phyloP scores from a whole-genome alignment of 768 basidiomycete genomes.

The Lactarius hatsudake region DNA sequence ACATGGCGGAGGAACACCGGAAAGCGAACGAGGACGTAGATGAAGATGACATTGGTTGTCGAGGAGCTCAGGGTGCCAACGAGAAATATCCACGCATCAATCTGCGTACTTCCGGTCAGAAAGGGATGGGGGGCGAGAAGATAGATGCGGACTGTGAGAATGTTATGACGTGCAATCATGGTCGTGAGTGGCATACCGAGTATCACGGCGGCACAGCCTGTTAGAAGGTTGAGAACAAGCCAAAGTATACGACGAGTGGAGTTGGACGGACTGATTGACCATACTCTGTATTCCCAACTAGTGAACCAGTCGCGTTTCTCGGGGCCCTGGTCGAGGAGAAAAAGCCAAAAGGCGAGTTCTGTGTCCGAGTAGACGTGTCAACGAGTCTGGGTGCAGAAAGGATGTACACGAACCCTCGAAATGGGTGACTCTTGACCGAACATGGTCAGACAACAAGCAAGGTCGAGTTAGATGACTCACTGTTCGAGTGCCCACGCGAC shows the following conservation, averaged over 20 bases:
- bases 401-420: constrained; percentile 57
- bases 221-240: not conserved
- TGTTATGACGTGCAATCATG: constrained; percentile 53
- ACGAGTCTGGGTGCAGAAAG: not conserved
- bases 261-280: constrained; percentile 57
- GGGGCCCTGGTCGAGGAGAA: constrained; percentile 75
- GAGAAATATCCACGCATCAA: constrained; percentile 72
- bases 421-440: constrained; percentile 61
- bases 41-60: constrained; percentile 63
- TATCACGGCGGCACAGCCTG: constrained; percentile 63
- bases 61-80: constrained; percentile 66
- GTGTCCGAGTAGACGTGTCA: not conserved
- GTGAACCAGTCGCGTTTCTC: constrained; percentile 72
- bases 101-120: constrained; percentile 40
- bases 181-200: constrained; percentile 72
- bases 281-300: constrained; percentile 73
- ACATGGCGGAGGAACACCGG: constrained; percentile 68
- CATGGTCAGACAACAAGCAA: constrained; percentile 4
- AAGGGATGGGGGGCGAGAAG: not conserved
- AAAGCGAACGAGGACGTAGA: constrained; percentile 70
- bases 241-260: constrained; percentile 1
- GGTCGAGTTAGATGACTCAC: constrained; percentile 42
- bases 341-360: constrained; percentile 84
- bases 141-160: constrained; percentile 49
- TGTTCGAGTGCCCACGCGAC: constrained; percentile 75